A percentile compares a stretch with the other conserved stretches of the same genome.
Conservation (phyloP, 805 yeast species). For the Myxozyma sirexii region DNA sequence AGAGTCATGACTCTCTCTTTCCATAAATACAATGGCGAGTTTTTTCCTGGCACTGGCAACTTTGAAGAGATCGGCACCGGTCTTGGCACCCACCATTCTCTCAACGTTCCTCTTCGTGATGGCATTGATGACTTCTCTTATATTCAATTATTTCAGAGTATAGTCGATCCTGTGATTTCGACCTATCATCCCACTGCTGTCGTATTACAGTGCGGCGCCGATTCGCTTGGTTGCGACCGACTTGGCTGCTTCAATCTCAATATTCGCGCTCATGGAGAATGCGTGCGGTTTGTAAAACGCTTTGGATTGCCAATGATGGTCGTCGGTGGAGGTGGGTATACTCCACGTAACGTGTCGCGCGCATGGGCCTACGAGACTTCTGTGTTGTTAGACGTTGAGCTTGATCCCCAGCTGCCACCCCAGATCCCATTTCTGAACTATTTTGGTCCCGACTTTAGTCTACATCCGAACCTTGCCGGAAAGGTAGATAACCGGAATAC, state of each 20-base stretch:
- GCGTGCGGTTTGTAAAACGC: constrained; percentile 82
- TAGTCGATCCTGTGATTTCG: constrained; percentile 85
- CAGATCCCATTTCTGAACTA: constrained; percentile 74
- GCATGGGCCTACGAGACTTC: constrained; percentile 96
- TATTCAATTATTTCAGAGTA: constrained; percentile 60
- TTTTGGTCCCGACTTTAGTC: constrained; percentile 87
- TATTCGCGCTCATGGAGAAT: constrained; percentile 95
- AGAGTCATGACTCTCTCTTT: constrained; percentile 88
- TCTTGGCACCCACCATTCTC: constrained; percentile 74
- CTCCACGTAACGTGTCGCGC: constrained; percentile 94
- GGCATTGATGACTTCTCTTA: constrained; percentile 92
- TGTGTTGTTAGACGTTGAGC: constrained; percentile 72
- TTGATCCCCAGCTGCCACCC: constrained; percentile 76
- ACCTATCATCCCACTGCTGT: constrained; percentile 92
- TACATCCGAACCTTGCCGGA: constrained; percentile 83
- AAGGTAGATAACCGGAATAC: constrained; percentile 83
- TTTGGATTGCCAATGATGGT: constrained; percentile 91
- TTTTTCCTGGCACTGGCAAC: constrained; percentile 93
- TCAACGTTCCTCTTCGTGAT: constrained; percentile 85
- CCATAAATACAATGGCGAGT: constrained; percentile 87
- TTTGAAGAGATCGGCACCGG: constrained; percentile 82
- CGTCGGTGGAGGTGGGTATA: constrained; percentile 97
- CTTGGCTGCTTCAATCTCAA: constrained; percentile 94
- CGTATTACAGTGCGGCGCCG: constrained; percentile 98
- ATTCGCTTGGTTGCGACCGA: constrained; percentile 92